A percentile compares a stretch with the other conserved stretches of the same genome.
phyloP scores from a whole-genome alignment of 164 flowering plant species.

The Nymphaea colorata region DNA sequence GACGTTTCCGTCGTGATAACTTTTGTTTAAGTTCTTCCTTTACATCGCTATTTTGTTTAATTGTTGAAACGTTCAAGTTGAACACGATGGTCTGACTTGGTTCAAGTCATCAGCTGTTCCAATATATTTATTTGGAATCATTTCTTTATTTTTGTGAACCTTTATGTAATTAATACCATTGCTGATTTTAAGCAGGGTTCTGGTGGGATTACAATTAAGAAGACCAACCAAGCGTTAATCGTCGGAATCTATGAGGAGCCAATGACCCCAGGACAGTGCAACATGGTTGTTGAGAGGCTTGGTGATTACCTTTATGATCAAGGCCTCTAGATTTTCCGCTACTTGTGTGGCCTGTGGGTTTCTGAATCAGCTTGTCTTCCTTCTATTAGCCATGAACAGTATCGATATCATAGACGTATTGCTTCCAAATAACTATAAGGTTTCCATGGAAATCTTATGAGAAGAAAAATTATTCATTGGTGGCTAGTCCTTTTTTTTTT shows the following conservation, averaged over 20 bases:
- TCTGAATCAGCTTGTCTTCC: background rate
- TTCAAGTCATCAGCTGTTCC: too few species aligned
- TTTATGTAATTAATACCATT: too few species aligned
- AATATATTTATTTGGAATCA: background rate
- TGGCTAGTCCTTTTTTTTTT: background rate
- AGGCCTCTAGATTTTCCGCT: slow-evolving; percentile 2
- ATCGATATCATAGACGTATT: background rate
- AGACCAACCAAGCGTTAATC: slow-evolving; percentile 7
- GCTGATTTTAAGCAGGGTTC: slow-evolving; percentile 5
- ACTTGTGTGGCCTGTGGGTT: background rate
- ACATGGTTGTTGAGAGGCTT: slow-evolving; percentile 13
- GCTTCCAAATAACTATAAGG: background rate
- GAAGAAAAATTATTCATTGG: background rate
- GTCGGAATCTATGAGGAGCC: slow-evolving; percentile 7
- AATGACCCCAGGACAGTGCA: slow-evolving; percentile 16
- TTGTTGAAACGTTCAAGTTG: too few species aligned
- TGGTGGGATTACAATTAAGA: slow-evolving; percentile 6
- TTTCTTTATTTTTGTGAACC: background rate
- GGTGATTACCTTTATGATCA: slow-evolving; percentile 3
- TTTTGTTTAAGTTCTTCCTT: too few species aligned
- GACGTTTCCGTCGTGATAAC: too few species aligned
- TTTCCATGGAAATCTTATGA: background rate
- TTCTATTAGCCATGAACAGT: background rate
- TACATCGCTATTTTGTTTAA: too few species aligned
- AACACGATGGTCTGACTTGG: too few species aligned